Base-by-base conservation (phyloP, 805 yeast species). In the Teunomyces barrocoloradensis region DNA sequence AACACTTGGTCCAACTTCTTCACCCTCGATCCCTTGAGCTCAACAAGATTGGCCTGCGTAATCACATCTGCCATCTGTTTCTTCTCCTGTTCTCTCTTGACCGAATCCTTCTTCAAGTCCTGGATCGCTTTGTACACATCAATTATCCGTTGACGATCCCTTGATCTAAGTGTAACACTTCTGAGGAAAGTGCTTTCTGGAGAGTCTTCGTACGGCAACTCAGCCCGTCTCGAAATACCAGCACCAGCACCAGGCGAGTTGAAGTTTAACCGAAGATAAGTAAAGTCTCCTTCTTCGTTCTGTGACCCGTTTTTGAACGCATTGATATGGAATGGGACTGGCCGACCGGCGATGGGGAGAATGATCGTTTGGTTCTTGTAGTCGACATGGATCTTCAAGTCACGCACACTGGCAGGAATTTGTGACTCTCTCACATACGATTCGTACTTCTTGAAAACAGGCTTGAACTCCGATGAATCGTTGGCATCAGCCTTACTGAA, bases 301-400 rank as follows among this genome's bases (percentile, higher is more conserved):
- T 90, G 91, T 9, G 96, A 87, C 43, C 97, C 98, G 63, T 89
- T 91, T 61, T 91, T 92, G 71, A 87, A 91, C 3, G 97, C 77
- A 65, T 89, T 89, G 61, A 92, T 90, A 65, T 92, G 99, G 76
- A 94, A 92, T 20, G 99, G 99, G 44, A 94, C 98, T 1, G 98
- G 97, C 60, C 98, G 79, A 53, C 99, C 99, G 59, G 85, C 81
- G 49, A 92, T 86, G 44, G 99, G 99, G 49, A 92, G 72, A 51
- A 92, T 81, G 47, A 92, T 86, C 1, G 97, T 87, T 68, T 91
- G 97, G 48, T 87, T 80, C 60, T 87, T 89, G 64, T 81, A 77
- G 64, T 92, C 99, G 48, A 94, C 90, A 63, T 86, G 91, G 50
- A 92, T 82, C 61, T 84, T 84, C 64, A 94, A 75, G 63, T 91